Percentiles rank a stretch among this genome's conserved stretches.
phyloP scores from a whole-genome alignment of 768 basidiomycete genomes.

The Suillus bovinus region DNA sequence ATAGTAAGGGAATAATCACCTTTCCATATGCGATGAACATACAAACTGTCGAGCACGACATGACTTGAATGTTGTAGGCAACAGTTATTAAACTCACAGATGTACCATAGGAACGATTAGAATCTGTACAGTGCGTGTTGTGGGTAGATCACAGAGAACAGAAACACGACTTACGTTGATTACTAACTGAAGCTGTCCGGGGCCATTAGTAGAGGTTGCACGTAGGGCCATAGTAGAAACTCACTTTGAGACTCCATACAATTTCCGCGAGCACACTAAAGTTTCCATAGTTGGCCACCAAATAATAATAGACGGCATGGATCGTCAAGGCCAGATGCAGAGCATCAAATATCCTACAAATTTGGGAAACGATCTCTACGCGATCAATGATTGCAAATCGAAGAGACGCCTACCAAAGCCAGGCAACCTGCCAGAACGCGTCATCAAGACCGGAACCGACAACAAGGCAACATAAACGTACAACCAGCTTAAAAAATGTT shows the following conservation, averaged over 20 bases:
- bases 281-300: conserved; percentile 36
- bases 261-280: conserved; percentile 27
- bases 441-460: neutral
- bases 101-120: neutral
- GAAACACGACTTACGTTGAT: neutral
- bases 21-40: conserved; percentile 1
- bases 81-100: neutral
- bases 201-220: neutral
- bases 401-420: conserved; percentile 10
- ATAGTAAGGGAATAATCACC: neutral
- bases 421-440: conserved; percentile 4
- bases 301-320: conserved; percentile 38
- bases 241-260: conserved; percentile 26
- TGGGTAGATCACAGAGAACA: neutral
- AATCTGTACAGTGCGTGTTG: neutral
- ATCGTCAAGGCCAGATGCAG: conserved; percentile 36
- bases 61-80: neutral
- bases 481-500: neutral
- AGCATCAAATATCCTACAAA: conserved; percentile 35
- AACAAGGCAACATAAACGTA: neutral
- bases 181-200: neutral
- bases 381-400: neutral
- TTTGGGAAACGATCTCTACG: neutral
- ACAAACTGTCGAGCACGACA: neutral
- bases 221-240: neutral